Evolutionary conservation across 73 alveolate genomes (phyloP).

Genomic region (Paramecium octaurelia): DNA sequence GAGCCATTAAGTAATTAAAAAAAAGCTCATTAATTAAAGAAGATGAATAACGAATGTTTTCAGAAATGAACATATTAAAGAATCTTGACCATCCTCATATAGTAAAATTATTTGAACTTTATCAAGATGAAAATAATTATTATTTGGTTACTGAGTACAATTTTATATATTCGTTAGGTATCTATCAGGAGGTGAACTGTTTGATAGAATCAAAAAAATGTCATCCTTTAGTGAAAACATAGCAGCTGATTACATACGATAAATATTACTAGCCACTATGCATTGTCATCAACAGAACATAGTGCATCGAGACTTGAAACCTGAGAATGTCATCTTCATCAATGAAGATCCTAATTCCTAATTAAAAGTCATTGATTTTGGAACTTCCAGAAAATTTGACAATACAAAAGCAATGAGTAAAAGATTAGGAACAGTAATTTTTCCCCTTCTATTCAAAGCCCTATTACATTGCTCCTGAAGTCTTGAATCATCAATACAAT

Average conservation of each 20-base stretch:
- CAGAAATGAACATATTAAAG: conserved; percentile 40
- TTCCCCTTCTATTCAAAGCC: neutral
- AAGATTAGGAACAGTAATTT: conserved; percentile 60
- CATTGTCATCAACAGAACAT: conserved; percentile 83
- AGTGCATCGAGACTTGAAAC: conserved; percentile 91
- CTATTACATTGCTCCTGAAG: conserved; percentile 73
- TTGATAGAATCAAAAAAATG: conserved; percentile 67
- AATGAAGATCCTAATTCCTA: conserved; percentile 65
- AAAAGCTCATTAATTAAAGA: conserved; percentile 10
- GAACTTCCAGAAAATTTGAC: conserved; percentile 72
- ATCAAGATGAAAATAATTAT: conserved; percentile 75
- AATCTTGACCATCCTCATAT: conserved; percentile 56
- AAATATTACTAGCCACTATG: conserved; percentile 74
- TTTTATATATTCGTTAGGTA: neutral
- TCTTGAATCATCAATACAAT: conserved; percentile 58
- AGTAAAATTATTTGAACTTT: conserved; percentile 76
- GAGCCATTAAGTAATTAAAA: conserved; percentile 55
- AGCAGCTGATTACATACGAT: conserved; percentile 79
- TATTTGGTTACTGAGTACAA: conserved; percentile 80
- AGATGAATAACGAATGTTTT: conserved; percentile 28
- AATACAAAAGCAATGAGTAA: conserved; percentile 48
- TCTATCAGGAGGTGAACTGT: conserved; percentile 80
- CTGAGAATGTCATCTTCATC: conserved; percentile 86
- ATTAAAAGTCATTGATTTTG: conserved; percentile 92
- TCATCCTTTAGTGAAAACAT: conserved; percentile 74